phyloP scores from a whole-genome alignment of 371 early-diverging fungal genomes.

The Lichtheimia hyalospora region DNA sequence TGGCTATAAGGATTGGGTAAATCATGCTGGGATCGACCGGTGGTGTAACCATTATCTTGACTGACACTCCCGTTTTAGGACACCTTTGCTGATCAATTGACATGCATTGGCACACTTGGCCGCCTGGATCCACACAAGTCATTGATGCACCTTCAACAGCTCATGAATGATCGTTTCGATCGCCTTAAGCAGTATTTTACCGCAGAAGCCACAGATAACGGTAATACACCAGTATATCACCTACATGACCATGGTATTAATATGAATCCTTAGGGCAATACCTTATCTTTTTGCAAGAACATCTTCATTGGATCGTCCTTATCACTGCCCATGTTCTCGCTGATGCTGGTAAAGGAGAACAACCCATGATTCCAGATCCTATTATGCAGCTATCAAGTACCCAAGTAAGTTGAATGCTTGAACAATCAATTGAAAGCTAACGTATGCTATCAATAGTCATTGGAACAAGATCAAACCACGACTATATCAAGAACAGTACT shows the following conservation, averaged over 20 bases:
- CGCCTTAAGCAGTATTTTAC: conserved; percentile 44
- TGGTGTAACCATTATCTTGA: not conserved
- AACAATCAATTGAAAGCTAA: no score
- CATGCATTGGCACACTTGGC: conserved; percentile 65
- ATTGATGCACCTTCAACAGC: conserved; percentile 44
- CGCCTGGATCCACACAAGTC: conserved; percentile 59
- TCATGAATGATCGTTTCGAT: conserved; percentile 52
- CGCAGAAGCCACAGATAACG: not conserved
- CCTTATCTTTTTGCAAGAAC: conserved; percentile 53
- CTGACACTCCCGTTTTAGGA: conserved; percentile 32
- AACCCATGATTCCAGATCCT: conserved; percentile 68
- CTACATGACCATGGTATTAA: no score
- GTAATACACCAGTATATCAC: no score
- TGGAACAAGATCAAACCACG: conserved; percentile 57
- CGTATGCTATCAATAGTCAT: no score
- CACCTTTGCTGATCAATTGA: conserved; percentile 74
- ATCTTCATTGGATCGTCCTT: conserved; percentile 75
- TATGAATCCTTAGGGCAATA: not conserved
- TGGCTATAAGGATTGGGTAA: conserved; percentile 67
- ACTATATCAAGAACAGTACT: conserved; percentile 55
- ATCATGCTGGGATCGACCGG: not conserved
- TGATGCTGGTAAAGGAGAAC: conserved; percentile 70
- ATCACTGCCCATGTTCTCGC: conserved; percentile 69
- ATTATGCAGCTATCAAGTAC: conserved; percentile 62
- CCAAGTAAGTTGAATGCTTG: conserved; percentile 18